A percentile compares a stretch with the other conserved stretches of the same genome.
These are phyloP conservation scores for Ceratocystis ficicola DNA, from an alignment of 2,329 filamentous ascomycete species.

Conservation along the genomic window DNA sequence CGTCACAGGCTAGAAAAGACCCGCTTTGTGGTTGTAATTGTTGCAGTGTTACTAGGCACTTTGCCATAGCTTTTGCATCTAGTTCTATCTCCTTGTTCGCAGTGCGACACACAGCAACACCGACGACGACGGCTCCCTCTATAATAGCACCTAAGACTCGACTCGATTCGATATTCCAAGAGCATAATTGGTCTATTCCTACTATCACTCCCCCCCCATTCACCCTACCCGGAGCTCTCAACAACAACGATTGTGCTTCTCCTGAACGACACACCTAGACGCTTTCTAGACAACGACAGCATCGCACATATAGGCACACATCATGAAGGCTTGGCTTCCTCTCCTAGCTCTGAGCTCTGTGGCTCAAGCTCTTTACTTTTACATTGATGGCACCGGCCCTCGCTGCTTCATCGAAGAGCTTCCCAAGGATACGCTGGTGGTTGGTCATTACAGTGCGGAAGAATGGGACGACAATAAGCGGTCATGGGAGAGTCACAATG, in stretches of 20 bases:
- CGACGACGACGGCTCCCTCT: not conserved
- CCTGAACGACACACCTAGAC: not conserved
- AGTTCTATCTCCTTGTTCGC: not conserved
- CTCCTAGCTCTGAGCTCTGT: conserved; percentile 52
- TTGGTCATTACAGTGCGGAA: conserved; percentile 80
- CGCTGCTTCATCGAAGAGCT: conserved; percentile 99
- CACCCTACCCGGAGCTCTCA: not conserved
- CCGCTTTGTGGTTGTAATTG: not conserved
- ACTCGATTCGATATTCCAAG: too few species aligned
- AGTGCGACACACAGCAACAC: not conserved
- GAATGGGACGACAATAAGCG: conserved; percentile 63
- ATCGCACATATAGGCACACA: not conserved
- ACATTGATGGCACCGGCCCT: conserved; percentile 69
- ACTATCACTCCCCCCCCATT: not conserved
- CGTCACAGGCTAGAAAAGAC: conserved; percentile 12
- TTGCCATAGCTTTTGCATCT: conserved; percentile 9
- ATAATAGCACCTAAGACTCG: too few species aligned
- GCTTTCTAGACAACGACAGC: not conserved
- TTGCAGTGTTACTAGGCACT: conserved; percentile 6
- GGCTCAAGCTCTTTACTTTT: conserved; percentile 86
- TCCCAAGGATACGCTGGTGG: conserved; percentile 91
- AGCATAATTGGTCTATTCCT: not conserved
- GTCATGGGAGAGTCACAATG: conserved; percentile 59
- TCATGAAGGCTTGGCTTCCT: conserved; percentile 51
- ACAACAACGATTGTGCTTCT: not conserved